Conservation (phyloP, 106 monocot species). For the Posidonia australis region DNA sequence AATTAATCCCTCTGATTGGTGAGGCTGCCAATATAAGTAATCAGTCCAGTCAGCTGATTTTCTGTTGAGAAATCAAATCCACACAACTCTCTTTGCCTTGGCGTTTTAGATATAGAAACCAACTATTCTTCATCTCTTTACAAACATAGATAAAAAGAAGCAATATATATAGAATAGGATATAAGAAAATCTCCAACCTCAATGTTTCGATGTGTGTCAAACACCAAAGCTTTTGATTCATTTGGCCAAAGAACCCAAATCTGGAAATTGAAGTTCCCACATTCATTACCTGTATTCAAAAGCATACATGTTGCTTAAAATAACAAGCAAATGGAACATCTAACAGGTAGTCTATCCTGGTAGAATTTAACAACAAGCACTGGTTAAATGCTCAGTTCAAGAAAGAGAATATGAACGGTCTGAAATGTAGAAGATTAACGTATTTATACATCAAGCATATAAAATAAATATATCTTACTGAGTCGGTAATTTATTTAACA, state of each 20-base stretch:
- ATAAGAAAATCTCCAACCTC: slow-evolving; percentile 31
- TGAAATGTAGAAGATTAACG: neutral
- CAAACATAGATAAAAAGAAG: neutral
- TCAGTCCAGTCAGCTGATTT: no score
- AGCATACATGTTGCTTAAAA: neutral
- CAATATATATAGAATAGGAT: neutral
- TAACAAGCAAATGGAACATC: no score
- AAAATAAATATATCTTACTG: no score
- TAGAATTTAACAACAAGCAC: neutral
- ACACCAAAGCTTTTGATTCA: slow-evolving; percentile 90
- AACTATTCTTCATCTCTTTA: no score
- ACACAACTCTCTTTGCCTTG: no score
- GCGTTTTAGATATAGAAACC: no score
- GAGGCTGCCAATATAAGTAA: no score
- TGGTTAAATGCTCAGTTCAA: neutral
- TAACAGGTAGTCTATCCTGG: no score
- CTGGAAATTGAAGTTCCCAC: slow-evolving; percentile 80
- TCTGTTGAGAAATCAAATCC: no score
- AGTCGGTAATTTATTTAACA: no score
- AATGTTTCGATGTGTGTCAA: slow-evolving; percentile 93
- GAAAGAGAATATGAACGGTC: neutral
- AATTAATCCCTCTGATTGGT: no score
- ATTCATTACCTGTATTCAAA: slow-evolving; percentile 69
- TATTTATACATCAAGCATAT: neutral
- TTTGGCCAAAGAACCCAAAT: slow-evolving; percentile 81